phyloP scores from a whole-genome alignment of 2,329 filamentous ascomycete species.

The Trichoderma sp. region DNA sequence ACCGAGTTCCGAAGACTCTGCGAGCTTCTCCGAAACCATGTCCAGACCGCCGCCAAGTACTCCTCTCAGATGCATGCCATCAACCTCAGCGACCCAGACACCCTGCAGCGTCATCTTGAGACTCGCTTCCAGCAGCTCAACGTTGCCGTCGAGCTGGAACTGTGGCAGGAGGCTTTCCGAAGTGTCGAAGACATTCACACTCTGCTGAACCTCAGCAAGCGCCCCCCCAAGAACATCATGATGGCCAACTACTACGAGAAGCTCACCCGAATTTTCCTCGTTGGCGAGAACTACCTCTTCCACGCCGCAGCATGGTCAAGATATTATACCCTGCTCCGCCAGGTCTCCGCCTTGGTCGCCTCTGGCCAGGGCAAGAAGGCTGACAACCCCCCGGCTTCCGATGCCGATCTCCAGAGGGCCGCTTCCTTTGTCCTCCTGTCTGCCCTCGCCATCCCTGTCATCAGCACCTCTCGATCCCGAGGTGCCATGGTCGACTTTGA shows the following conservation, averaged over 20 bases:
- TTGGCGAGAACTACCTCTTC: constrained; percentile 99
- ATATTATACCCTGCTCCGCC: constrained; percentile 93
- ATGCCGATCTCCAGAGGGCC: constrained; percentile 87
- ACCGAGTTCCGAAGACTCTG: constrained; percentile 98
- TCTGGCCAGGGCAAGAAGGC: constrained; percentile 86
- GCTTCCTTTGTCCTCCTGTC: constrained; percentile 95
- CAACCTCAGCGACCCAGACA: constrained; percentile 96
- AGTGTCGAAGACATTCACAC: constrained; percentile 99
- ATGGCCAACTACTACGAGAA: constrained; percentile 99
- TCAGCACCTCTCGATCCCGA: constrained; percentile 94
- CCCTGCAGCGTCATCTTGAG: constrained; percentile 92
- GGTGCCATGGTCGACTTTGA: constrained; percentile 96
- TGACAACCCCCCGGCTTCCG: constrained; percentile 86
- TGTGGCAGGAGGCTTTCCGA: constrained; percentile 99
- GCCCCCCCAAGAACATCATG: constrained; percentile 97
- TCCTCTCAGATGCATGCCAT: constrained; percentile 99
- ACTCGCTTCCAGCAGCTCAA: constrained; percentile 98
- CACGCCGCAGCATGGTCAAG: constrained; percentile 96
- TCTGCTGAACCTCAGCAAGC: constrained; percentile 94
- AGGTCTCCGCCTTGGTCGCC: constrained; percentile 79
- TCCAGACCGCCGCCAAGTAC: constrained; percentile 98
- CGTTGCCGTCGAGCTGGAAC: constrained; percentile 92
- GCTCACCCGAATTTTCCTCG: constrained; percentile 95
- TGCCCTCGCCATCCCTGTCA: constrained; percentile 95
- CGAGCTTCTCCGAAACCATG: constrained; percentile 96